Evolutionary conservation across 2,329 filamentous ascomycete genomes (phyloP).

Genomic region (Xylariales sp.): DNA sequence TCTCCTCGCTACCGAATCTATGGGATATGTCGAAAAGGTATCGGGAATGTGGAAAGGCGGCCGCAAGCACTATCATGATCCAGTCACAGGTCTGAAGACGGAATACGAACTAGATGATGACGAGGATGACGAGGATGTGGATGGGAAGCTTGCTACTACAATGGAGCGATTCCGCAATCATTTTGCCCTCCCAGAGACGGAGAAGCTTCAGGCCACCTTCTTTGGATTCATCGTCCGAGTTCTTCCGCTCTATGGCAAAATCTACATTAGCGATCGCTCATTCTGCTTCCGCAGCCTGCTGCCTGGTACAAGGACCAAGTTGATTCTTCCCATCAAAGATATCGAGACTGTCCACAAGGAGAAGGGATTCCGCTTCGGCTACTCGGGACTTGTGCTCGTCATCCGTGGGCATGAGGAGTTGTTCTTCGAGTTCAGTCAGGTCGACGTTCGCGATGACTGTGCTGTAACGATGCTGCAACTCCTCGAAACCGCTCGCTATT

Average conservation of each 20-base stretch:
- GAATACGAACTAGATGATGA: slow-evolving; percentile 53
- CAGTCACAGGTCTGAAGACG: slow-evolving; percentile 41
- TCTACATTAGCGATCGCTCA: slow-evolving; percentile 83
- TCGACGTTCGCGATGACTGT: slow-evolving; percentile 82
- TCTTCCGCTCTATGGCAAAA: slow-evolving; percentile 89
- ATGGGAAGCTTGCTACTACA: slow-evolving; percentile 60
- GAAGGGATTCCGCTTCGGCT: slow-evolving; percentile 89
- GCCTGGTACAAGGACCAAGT: slow-evolving; percentile 84
- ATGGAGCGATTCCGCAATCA: slow-evolving; percentile 84
- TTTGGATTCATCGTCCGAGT: slow-evolving; percentile 91
- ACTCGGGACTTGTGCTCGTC: slow-evolving; percentile 85
- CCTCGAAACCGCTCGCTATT: slow-evolving; percentile 66
- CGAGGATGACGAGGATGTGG: slow-evolving; percentile 46
- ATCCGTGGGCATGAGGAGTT: slow-evolving; percentile 93
- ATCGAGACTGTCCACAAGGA: slow-evolving; percentile 93
- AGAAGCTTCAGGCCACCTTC: slow-evolving; percentile 83
- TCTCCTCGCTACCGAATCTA: slow-evolving; percentile 81
- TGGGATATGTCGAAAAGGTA: slow-evolving; percentile 95
- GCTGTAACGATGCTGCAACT: slow-evolving; percentile 73
- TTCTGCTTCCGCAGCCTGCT: slow-evolving; percentile 93
- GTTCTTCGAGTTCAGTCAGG: slow-evolving; percentile 86
- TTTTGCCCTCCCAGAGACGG: slow-evolving; percentile 80
- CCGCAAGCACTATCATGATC: slow-evolving; percentile 78
- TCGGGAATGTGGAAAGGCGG: slow-evolving; percentile 96
- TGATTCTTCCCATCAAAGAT: slow-evolving; percentile 86